These are phyloP conservation scores for Lachnellula occidentalis DNA, from an alignment of 2,329 filamentous ascomycete genomes.

Conservation along the genomic window DNA sequence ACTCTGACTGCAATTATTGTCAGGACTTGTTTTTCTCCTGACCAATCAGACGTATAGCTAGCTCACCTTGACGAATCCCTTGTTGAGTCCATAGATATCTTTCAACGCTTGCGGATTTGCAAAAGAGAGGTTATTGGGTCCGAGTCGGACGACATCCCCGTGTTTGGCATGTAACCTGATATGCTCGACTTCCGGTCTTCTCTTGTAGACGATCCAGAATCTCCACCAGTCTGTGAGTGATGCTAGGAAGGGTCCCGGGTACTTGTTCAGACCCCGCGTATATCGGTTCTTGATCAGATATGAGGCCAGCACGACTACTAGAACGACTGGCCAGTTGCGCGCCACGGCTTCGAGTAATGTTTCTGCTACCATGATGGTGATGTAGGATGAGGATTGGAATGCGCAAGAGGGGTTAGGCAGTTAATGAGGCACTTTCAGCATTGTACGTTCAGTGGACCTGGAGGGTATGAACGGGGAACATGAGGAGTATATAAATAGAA, in stretches of 20 bases:
- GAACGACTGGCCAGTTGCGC: conserved; percentile 39
- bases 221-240: conserved; percentile 70
- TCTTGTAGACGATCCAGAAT: conserved; percentile 60
- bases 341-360: conserved; percentile 14
- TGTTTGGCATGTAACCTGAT: conserved; percentile 63
- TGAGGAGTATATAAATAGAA: too few species aligned
- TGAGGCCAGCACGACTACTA: conserved; percentile 30
- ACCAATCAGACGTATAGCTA: conserved; percentile 5
- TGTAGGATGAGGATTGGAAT: background rate
- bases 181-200: conserved; percentile 62
- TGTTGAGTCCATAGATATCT: conserved; percentile 75
- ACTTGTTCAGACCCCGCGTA: conserved; percentile 57
- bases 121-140: conserved; percentile 70
- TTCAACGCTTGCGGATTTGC: conserved; percentile 68
- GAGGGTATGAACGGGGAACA: too few species aligned
- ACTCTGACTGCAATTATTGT: conserved; percentile 54
- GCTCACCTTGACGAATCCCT: conserved; percentile 69
- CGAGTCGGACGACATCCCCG: conserved; percentile 69
- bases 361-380: conserved; percentile 18
- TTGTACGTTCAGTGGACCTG: background rate
- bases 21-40: background rate
- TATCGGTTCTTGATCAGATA: conserved; percentile 46
- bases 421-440: background rate
- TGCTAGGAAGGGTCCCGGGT: conserved; percentile 67
- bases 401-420: background rate